These are phyloP conservation scores for Pisolithus marmoratus DNA, from an alignment of 768 basidiomycete species.

Conservation along the genomic window DNA sequence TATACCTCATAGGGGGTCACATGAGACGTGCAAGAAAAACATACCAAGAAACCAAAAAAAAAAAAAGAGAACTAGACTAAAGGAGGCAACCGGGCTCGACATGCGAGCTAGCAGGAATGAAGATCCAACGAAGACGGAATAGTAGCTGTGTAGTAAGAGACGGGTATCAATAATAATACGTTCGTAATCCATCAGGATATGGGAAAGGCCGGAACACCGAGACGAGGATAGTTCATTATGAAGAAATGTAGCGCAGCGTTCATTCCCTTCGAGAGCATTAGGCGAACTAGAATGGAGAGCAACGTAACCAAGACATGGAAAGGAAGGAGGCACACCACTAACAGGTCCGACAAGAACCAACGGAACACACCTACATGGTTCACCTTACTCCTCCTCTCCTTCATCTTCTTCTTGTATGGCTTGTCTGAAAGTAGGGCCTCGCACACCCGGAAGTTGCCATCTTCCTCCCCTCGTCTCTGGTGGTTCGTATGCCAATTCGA, in stretches of 20 bases:
- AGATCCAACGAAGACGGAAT: background rate
- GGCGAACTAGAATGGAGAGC: background rate
- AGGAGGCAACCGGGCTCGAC: too few species aligned
- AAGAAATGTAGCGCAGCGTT: too few species aligned
- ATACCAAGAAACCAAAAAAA: too few species aligned
- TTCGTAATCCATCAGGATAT: background rate
- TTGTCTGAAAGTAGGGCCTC: constrained; percentile 65
- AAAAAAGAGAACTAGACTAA: too few species aligned
- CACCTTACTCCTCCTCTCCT: constrained; percentile 59
- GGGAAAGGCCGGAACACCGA: background rate
- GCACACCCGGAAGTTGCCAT: constrained; percentile 62
- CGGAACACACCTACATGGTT: background rate
- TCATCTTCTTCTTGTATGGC: constrained; percentile 85
- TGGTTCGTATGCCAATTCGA: constrained; percentile 42
- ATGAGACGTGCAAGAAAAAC: too few species aligned
- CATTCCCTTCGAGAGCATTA: background rate
- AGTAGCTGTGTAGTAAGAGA: background rate
- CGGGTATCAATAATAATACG: background rate
- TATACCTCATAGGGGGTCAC: too few species aligned
- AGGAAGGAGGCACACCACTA: background rate
- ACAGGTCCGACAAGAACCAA: background rate
- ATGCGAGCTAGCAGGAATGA: background rate
- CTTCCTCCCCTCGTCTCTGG: constrained; percentile 50
- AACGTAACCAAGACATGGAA: background rate
- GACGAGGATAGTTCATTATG: background rate